A percentile compares a stretch with the other conserved stretches of the same genome.
phyloP scores from a whole-genome alignment of 306 rosid species.

The Fragaria vesca region DNA sequence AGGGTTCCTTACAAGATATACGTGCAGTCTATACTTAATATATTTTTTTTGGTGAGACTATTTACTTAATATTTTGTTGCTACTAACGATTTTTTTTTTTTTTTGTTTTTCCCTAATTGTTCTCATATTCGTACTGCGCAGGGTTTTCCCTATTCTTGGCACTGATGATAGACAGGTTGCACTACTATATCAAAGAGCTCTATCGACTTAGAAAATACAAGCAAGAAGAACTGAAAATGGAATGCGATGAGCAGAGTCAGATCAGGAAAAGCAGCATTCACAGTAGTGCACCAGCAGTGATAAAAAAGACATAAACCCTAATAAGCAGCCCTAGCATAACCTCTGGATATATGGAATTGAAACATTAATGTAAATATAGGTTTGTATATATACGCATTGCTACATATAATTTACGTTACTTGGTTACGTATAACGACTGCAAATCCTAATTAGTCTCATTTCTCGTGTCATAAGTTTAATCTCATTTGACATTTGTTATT shows the following conservation, averaged over 20 bases:
- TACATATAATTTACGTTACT: not conserved
- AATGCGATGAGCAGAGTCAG: not conserved
- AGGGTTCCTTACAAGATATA: too few relatives aligned
- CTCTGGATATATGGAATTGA: not conserved
- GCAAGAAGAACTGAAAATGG: conserved; percentile 22
- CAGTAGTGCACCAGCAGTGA: too few relatives aligned
- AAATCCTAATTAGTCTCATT: too few relatives aligned
- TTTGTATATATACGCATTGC: not conserved
- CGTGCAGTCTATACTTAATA: too few relatives aligned
- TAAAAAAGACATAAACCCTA: not conserved
- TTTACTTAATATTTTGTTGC: too few relatives aligned
- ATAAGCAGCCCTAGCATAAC: not conserved
- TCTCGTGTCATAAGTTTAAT: not conserved
- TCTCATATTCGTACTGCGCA: conserved; percentile 22
- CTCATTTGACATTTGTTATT: not conserved
- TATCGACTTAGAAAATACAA: conserved; percentile 34
- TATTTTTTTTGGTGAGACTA: too few relatives aligned
- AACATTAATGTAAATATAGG: not conserved
- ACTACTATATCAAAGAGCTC: conserved; percentile 55
- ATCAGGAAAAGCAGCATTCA: not conserved
- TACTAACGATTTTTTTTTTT: too few relatives aligned
- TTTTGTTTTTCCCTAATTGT: not conserved
- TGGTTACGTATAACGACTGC: too few relatives aligned
- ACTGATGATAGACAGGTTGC: conserved; percentile 60
- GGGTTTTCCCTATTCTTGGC: conserved; percentile 66